phyloP scores from a whole-genome alignment of 2,329 filamentous ascomycete genomes.

The Sphaerulina musiva region DNA sequence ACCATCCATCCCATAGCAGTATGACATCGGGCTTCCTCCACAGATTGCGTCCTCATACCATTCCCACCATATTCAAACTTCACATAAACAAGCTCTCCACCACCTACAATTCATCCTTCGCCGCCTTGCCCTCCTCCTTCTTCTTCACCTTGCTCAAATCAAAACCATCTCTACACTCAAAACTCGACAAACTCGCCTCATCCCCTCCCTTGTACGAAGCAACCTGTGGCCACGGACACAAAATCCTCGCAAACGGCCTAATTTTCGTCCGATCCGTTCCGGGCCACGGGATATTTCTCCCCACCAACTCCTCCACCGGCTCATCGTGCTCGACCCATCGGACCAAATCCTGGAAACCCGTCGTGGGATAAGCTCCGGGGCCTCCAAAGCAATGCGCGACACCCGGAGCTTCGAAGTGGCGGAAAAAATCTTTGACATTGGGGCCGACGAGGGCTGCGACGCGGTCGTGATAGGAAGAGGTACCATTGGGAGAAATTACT shows the following conservation, averaged over 20 bases:
- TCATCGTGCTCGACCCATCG: conserved; percentile 28
- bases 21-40: no score
- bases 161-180: conserved; percentile 18
- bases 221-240: conserved; percentile 23
- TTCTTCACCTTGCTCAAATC: background rate
- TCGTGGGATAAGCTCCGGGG: conserved; percentile 22
- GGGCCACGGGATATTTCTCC: conserved; percentile 6
- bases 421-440: conserved; percentile 30
- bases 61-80: background rate
- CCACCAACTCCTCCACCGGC: conserved; percentile 18
- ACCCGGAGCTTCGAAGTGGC: conserved; percentile 35
- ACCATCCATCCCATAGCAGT: no score
- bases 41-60: no score
- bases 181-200: conserved; percentile 14
- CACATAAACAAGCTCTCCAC: background rate
- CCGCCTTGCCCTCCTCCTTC: background rate
- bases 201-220: conserved; percentile 19
- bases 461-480: conserved; percentile 32
- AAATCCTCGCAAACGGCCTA: conserved; percentile 4
- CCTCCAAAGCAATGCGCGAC: conserved; percentile 35
- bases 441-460: conserved; percentile 20
- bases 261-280: conserved; percentile 3
- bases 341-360: conserved; percentile 14
- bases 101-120: conserved; percentile 14
- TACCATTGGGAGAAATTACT: conserved; percentile 34